Base-by-base conservation (phyloP, 1,284 basidiomycete species). In the Thecaphora thlaspeos region DNA sequence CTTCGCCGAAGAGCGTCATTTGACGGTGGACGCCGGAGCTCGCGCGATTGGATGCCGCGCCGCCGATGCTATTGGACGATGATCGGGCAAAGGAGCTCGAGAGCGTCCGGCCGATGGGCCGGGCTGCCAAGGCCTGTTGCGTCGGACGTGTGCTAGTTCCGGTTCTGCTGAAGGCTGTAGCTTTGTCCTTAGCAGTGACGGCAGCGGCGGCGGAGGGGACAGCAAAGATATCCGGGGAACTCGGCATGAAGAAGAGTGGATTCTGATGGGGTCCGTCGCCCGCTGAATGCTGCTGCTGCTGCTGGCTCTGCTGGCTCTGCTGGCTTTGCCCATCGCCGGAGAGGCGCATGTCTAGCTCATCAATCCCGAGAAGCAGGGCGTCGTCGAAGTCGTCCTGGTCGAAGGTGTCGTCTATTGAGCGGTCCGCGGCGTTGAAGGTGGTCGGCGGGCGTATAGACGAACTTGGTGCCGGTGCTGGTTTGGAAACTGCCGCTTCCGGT, bases 371-470 rank as follows among this genome's bases (percentile, higher is more conserved):
- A 18, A 43, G 30, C 8, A 52, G 37, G 15, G 9, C 24, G 14
- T 34, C 47, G 22, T 50, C 51, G 17, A 46, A 19, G 19, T 28
- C 26, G 26, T 17, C 26, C 5, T 52, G 51, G 36, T 57, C 50
- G 38, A 48, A 23, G 18, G 36, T n/a, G 37, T 38, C 38, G 24
- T 42, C 39, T 19, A 2, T n/a, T 32, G 36, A 23, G 23, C 36
- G 23, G 4, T 22, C 26, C n/a, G 26, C 26, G 26, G 11, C 26
- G 26, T 28, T 28, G 26, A 28, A 11, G 26, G 7, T 28, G 7
- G 26, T n/a, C n/a, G n/a, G n/a, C n/a, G n/a, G n/a, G n/a, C n/a
- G n/a, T n/a, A n/a, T n/a, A n/a, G n/a, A n/a, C n/a, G n/a, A n/a
- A n/a, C n/a, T n/a, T n/a, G n/a, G n/a, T n/a, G n/a, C n/a, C n/a